Conservation (phyloP, 139 green algal species). For the Chlorella ohadii region DNA sequence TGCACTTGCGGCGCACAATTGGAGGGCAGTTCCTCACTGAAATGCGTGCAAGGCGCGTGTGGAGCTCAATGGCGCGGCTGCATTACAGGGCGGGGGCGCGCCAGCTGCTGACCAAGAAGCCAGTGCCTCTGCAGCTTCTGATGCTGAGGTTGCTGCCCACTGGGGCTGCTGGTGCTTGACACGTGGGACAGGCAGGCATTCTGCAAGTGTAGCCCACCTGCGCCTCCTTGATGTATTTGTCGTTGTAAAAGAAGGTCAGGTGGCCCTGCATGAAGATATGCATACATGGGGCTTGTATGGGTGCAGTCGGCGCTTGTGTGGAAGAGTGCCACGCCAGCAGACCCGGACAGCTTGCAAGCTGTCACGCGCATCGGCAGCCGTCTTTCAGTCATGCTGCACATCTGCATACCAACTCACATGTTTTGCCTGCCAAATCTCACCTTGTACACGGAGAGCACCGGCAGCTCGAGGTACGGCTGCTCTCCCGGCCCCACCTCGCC, state of each 20-base stretch:
- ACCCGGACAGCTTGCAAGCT: neutral
- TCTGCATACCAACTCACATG: neutral
- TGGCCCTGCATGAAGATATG: neutral
- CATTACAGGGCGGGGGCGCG: too few relatives aligned
- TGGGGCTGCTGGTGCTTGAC: too few relatives aligned
- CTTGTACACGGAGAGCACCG: slow-evolving; percentile 52
- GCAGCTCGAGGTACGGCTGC: slow-evolving; percentile 45
- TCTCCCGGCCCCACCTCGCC: slow-evolving; percentile 50
- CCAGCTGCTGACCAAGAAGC: too few relatives aligned
- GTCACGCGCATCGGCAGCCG: neutral
- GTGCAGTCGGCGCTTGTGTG: neutral
- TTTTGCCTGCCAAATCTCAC: neutral
- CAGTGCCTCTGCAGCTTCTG: too few relatives aligned
- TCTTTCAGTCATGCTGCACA: too few relatives aligned
- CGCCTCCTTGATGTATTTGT: slow-evolving; percentile 17
- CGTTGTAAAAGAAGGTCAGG: slow-evolving; percentile 13
- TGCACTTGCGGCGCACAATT: too few relatives aligned
- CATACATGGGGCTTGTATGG: neutral
- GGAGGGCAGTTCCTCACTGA: too few relatives aligned
- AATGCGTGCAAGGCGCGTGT: too few relatives aligned
- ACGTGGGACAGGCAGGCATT: too few relatives aligned
- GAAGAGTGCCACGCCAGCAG: neutral
- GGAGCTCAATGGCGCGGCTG: too few relatives aligned
- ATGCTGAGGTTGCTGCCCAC: too few relatives aligned
- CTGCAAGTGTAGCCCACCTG: too few relatives aligned